These are phyloP conservation scores for Colletotrichum chlorophyti DNA, from an alignment of 2,329 filamentous ascomycete genomes.

Conservation along the genomic window DNA sequence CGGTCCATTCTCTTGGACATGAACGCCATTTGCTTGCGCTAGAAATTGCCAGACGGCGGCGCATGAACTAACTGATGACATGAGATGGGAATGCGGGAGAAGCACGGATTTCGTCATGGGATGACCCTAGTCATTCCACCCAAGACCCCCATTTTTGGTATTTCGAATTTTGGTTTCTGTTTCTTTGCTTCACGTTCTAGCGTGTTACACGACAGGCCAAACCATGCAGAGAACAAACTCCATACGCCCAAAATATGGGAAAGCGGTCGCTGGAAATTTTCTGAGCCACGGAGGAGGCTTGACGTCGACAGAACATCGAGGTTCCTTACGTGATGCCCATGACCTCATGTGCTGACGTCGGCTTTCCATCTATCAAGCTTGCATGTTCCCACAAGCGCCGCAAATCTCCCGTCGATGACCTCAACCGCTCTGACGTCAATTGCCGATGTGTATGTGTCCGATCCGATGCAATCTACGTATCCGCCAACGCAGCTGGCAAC, in stretches of 20 bases:
- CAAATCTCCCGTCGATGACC: not conserved
- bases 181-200: too few species aligned
- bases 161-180: not conserved
- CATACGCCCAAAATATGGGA: not conserved
- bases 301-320: not conserved
- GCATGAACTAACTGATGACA: slow-evolving; percentile 12
- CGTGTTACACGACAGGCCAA: not conserved
- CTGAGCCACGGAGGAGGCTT: not conserved
- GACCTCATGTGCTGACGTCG: not conserved
- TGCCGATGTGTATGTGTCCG: too few species aligned
- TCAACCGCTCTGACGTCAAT: not conserved
- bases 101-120: not conserved
- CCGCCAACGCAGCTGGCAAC: too few species aligned
- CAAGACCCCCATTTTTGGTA: not conserved
- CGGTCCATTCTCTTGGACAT: slow-evolving; percentile 3
- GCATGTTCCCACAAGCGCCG: not conserved
- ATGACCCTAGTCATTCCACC: not conserved
- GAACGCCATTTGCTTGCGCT: slow-evolving; percentile 3
- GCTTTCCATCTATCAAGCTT: not conserved
- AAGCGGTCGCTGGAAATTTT: not conserved
- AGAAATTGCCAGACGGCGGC: slow-evolving; percentile 4
- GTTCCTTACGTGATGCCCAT: too few species aligned
- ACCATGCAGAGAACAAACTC: not conserved
- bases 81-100: slow-evolving; percentile 11
- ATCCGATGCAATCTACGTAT: too few species aligned